Percentiles rank a stretch among this genome's conserved stretches.
These are phyloP conservation scores for Vanrija sp. DNA, from an alignment of 1,284 basidiomycete species.

Conservation along the genomic window DNA sequence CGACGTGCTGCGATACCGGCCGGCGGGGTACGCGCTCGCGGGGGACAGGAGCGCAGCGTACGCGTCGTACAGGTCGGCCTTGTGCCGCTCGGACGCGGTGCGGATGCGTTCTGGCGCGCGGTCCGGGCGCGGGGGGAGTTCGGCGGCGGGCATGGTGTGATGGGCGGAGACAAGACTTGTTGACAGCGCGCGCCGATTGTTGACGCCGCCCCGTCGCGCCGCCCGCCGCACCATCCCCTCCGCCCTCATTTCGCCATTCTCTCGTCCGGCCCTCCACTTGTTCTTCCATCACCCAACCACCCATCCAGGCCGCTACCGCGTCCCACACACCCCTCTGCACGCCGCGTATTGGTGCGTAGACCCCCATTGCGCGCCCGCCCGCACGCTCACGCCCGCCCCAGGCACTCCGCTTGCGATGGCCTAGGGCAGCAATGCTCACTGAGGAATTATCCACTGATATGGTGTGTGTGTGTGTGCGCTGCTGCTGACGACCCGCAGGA, in stretches of 20 bases:
- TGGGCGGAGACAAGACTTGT: not conserved
- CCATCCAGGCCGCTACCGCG: not conserved
- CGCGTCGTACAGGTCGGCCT: conserved; percentile 22
- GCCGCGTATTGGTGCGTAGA: too few relatives aligned
- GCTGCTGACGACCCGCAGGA: conserved; percentile 30
- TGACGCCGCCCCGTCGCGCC: not conserved
- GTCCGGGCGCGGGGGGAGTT: not conserved
- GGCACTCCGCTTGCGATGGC: conserved; percentile 14
- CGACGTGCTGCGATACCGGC: conserved; percentile 56
- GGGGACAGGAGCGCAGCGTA: conserved; percentile 30
- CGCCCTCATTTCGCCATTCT: not conserved
- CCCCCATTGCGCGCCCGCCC: not conserved
- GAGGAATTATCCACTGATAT: conserved; percentile 49
- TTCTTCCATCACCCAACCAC: not conserved
- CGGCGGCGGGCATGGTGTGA: not conserved
- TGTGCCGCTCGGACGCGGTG: not conserved
- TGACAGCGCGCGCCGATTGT: not conserved
- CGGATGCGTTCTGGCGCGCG: not conserved
- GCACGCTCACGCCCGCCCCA: too few relatives aligned
- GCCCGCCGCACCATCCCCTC: not conserved
- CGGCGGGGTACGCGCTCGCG: conserved; percentile 42
- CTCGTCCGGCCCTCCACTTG: not conserved
- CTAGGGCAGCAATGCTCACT: conserved; percentile 41
- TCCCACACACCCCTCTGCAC: too few relatives aligned
- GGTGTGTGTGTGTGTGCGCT: conserved; percentile 22